Percentiles rank a stretch among this genome's conserved stretches.
Evolutionary conservation across 208 protist species (phyloP).

Genomic region (Naegleria gruberi): DNA sequence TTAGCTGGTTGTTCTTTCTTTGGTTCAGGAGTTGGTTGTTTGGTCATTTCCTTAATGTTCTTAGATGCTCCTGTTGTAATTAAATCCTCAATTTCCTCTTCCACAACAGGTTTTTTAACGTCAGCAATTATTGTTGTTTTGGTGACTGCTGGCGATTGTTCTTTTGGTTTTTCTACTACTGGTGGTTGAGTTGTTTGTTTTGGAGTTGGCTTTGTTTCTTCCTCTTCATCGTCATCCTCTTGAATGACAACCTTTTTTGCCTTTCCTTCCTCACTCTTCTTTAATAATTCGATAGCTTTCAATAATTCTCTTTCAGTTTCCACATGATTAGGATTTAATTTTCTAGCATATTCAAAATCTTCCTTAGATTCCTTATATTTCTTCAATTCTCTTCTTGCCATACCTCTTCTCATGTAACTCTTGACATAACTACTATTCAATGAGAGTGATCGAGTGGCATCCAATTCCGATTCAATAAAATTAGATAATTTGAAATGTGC

Average conservation of each 20-base stretch:
- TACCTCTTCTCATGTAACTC: background rate
- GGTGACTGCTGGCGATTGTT: background rate
- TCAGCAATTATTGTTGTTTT: background rate
- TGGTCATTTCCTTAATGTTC: background rate
- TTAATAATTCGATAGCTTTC: background rate
- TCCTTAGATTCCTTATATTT: background rate
- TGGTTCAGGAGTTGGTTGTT: background rate
- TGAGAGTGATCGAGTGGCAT: background rate
- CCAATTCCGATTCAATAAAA: background rate
- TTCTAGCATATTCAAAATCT: constrained; percentile 1
- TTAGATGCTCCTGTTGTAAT: background rate
- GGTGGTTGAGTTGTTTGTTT: background rate
- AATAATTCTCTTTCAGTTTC: background rate
- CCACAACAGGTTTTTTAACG: background rate
- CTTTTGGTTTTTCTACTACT: background rate
- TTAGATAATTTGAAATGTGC: background rate
- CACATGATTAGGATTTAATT: background rate
- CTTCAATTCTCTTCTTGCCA: constrained; percentile 3
- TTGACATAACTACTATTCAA: background rate
- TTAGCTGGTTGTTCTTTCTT: background rate
- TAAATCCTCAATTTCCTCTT: background rate
- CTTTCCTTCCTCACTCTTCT: background rate
- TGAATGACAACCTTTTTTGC: background rate
- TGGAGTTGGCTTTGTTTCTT: background rate
- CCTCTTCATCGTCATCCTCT: background rate